Evolutionary conservation across 805 yeast genomes (phyloP).

Genomic region (Saturnispora mendoncae): DNA sequence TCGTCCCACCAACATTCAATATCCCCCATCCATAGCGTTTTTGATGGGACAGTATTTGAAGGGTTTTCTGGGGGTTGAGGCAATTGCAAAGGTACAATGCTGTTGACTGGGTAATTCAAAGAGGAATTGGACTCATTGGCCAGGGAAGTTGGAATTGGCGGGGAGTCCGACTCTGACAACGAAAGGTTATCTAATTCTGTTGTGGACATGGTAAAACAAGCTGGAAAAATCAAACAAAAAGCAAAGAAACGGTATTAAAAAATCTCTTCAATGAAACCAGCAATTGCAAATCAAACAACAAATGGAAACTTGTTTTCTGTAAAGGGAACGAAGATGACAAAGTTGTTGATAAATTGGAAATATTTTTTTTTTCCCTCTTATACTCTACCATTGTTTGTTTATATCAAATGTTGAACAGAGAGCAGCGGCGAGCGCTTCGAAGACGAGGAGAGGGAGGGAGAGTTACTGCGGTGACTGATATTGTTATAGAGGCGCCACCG

Average conservation of each 20-base stretch:
- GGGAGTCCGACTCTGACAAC: neutral
- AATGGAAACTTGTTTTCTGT: too few species aligned
- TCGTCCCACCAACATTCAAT: conserved; percentile 75
- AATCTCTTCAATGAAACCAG: too few species aligned
- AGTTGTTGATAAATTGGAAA: too few species aligned
- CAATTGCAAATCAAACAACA: too few species aligned
- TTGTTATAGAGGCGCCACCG: conserved; percentile 21
- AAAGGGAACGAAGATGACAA: too few species aligned
- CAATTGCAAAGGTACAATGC: too few species aligned
- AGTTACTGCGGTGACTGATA: conserved; percentile 19
- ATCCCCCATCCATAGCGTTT: conserved; percentile 86
- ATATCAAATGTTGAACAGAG: conserved; percentile 13
- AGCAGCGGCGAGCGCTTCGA: conserved; percentile 24
- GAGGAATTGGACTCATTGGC: conserved; percentile 17
- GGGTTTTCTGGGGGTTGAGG: conserved; percentile 49
- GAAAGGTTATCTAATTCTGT: neutral
- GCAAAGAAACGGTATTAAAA: too few species aligned
- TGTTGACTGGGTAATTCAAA: neutral
- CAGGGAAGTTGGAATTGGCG: neutral
- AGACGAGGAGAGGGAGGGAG: conserved; percentile 27
- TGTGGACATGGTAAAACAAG: neutral
- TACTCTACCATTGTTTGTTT: neutral
- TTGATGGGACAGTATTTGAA: conserved; percentile 44
- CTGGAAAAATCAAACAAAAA: too few species aligned
- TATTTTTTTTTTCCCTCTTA: too few species aligned